Evolutionary conservation across 129 eudicot species (phyloP).

Genomic region (Rutidosis leptorrhynchoides): DNA sequence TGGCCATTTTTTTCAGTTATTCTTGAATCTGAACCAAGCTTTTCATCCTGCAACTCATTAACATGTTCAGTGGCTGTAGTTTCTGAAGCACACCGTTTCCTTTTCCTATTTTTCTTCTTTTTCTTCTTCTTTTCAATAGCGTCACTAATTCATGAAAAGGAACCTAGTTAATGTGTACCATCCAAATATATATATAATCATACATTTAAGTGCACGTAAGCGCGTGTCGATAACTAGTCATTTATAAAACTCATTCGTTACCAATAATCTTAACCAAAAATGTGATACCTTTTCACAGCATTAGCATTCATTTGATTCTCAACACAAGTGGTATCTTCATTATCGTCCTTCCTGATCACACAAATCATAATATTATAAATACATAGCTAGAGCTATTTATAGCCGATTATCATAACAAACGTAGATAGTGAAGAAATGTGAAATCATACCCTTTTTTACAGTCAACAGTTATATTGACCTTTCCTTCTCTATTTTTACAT

Average conservation of each 20-base stretch:
- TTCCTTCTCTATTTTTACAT: slow-evolving; percentile 18
- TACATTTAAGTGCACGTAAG: not conserved
- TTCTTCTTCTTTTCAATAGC: slow-evolving; percentile 16
- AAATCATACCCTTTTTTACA: slow-evolving; percentile 14
- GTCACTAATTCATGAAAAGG: slow-evolving; percentile 2
- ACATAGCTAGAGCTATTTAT: not conserved
- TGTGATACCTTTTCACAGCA: slow-evolving; percentile 21
- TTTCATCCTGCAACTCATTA: not conserved
- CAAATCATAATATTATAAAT: not conserved
- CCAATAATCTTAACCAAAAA: not conserved
- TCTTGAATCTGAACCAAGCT: slow-evolving; percentile 11
- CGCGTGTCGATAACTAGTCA: not conserved
- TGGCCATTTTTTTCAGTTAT: not conserved
- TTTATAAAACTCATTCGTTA: not conserved
- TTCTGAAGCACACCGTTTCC: not conserved
- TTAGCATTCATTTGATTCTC: slow-evolving; percentile 7
- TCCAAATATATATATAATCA: not conserved
- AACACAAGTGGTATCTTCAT: not conserved
- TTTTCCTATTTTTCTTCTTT: slow-evolving; percentile 9
- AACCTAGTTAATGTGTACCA: not conserved
- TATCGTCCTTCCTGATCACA: slow-evolving; percentile 17
- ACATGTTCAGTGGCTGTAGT: slow-evolving; percentile 14
- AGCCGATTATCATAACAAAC: not conserved
- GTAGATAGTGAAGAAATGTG: not conserved
- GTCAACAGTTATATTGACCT: not conserved